Percentiles rank a stretch among this genome's conserved stretches.
Conservation (phyloP, 768 basidiomycete genomes). For the Terana coerulea region DNA sequence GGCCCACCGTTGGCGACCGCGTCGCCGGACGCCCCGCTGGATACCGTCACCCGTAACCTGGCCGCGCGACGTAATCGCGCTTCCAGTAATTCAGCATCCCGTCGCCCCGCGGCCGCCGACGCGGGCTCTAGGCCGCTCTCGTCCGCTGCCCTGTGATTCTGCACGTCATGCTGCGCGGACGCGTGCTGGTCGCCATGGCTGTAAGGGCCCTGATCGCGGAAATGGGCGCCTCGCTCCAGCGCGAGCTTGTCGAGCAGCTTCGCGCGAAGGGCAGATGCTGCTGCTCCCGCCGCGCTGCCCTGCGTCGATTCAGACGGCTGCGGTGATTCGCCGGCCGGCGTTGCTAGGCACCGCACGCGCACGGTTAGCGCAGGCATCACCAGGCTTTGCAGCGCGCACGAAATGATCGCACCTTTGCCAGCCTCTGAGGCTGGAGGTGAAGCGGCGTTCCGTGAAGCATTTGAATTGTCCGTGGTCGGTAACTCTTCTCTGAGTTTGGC, state of each 20-base stretch:
- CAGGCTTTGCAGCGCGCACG: no score
- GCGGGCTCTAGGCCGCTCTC: slow-evolving; percentile 1
- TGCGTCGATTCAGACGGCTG: neutral
- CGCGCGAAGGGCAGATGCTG: slow-evolving; percentile 25
- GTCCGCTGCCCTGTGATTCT: neutral
- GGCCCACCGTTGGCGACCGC: neutral
- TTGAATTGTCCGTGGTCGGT: no score
- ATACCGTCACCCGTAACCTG: slow-evolving; percentile 44
- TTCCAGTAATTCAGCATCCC: slow-evolving; percentile 30
- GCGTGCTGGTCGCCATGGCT: slow-evolving; percentile 5
- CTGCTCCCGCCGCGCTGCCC: neutral
- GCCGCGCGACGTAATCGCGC: slow-evolving; percentile 43
- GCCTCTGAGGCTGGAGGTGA: no score
- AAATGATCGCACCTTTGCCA: no score
- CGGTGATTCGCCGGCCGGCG: slow-evolving; percentile 10
- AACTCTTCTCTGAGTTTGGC: slow-evolving; percentile 7
- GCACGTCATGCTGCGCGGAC: no score
- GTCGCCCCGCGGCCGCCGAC: slow-evolving; percentile 13
- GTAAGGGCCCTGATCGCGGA: neutral
- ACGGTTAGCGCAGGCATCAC: no score
- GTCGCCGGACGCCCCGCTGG: neutral
- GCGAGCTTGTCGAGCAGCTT: slow-evolving; percentile 40
- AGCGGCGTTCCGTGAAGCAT: no score
- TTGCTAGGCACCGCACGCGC: no score
- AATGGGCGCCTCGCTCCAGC: slow-evolving; percentile 34